Percentiles rank a stretch among this genome's conserved stretches.
Conservation (phyloP, 2,329 filamentous ascomycete species). For the Colletotrichum salicis region DNA sequence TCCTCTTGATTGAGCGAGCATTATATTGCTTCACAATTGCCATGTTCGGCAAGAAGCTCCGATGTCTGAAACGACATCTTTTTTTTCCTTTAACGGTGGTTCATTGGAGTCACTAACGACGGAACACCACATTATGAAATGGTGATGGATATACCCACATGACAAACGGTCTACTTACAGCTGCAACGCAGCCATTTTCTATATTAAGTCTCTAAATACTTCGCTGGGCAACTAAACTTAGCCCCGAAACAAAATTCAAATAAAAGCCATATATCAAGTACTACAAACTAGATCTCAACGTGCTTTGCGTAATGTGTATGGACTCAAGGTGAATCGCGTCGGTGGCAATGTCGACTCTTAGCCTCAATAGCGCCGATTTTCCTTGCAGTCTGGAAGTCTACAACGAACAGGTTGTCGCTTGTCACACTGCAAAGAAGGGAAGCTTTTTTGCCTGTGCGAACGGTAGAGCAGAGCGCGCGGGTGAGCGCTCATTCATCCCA, state of each 20-base stretch:
- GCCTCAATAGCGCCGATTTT: no score
- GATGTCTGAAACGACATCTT: conserved; percentile 11
- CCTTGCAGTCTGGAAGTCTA: no score
- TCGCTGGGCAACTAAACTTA: not conserved
- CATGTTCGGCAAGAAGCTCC: not conserved
- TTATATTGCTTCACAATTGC: not conserved
- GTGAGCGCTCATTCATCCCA: not conserved
- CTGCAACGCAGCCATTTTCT: conserved; percentile 17
- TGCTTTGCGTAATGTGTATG: not conserved
- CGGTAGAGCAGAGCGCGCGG: not conserved
- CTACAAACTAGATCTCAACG: not conserved
- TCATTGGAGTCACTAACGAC: not conserved
- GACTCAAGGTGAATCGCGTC: not conserved
- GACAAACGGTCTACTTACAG: conserved; percentile 3
- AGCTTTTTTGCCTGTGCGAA: not conserved
- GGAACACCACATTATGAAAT: conserved; percentile 11
- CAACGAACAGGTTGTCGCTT: no score
- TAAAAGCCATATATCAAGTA: not conserved
- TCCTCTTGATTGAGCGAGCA: conserved; percentile 13
- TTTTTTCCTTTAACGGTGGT: not conserved
- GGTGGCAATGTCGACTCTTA: not conserved
- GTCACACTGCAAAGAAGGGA: not conserved
- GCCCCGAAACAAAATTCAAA: not conserved
- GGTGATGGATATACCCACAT: conserved; percentile 33
- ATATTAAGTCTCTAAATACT: not conserved